Evolutionary conservation across 345 rosid genomes (phyloP), one percentile per base, ranked within the genome.

Genomic region (Eucalyptus marginata): DNA sequence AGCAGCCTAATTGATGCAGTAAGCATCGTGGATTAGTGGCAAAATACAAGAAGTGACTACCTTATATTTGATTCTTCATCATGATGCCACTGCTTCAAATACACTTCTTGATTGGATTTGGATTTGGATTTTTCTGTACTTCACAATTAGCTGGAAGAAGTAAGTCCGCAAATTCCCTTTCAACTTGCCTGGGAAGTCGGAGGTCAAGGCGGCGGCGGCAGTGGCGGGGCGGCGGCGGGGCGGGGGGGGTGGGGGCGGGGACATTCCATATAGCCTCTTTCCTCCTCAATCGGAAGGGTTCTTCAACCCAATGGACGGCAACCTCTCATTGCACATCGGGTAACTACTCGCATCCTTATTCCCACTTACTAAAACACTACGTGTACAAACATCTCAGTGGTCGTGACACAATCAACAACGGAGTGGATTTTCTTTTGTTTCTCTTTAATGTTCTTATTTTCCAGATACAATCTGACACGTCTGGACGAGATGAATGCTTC

Each of bases 251-350:
- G 51, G 56, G 58, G 58, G 58, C 29, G 7, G 91, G 86, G 25
- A 90, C 87, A 43, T 88, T 83, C 56, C 91, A 7, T 93, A 54
- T 88, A 87, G 43, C 87, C 93, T 87, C 46, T 92, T 87, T 76
- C 90, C 91, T 8, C 66, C 91, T 87, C 93, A 93, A 24, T 83
- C 94, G 6, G 92, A 94, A 44, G 95, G 89, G 5, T 93, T 94
- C 89, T 93, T 93, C 90, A 93, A 94, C 29, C 93, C 94, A 18
- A 86, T 92, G 54, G 93, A 66, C 18, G 85, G 68, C 87, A 90
- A 71, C 83, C 90, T 94, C 87, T 84, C 91, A 3, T 88, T 94
- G 80, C 96, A 93, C 89, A 92, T 93, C n/a, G 96, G 97, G 96
- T 94, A 94, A 8, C 44, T 83, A 87, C 68, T 58, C 25, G n/a